Base-by-base conservation (phyloP, 1,139 yeast genomes). In the Protomyces inouyei region DNA sequence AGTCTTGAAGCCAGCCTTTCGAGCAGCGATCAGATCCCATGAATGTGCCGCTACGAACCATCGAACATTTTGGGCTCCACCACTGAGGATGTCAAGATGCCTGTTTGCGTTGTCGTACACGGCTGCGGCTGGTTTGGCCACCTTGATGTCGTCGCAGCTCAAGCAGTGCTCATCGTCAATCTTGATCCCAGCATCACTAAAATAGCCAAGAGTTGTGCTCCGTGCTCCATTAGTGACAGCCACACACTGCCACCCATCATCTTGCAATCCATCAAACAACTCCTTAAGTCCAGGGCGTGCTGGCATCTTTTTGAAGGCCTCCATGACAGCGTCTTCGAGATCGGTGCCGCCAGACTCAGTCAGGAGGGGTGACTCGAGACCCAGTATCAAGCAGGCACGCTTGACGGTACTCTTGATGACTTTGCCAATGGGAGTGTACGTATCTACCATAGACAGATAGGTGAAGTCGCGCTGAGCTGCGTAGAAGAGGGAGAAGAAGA, bases 391-490 rank as follows among this genome's bases (percentile, higher is more conserved):
- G 16, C 53, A 51, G 16, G 65, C 65, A 38, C 65, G 38, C 23
- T 35, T 40, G 37, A 61, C 40, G 4, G 65, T 61, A 18, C 40
- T 21, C 43, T 51, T 51, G 35, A 61, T 35, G 9, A 61, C 59
- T 37, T 51, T 52, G 21, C 61, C 60, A 18, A 61, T 61, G 8
- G 65, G 65, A 6, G 51, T 48, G 45, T 61, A 61, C 23, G 37
- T 14, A 52, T 52, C 65, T 12, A 54, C 65, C 37, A 55, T 55
- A 12, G 65, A 61, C 18, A 46, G 38, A 36, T 61, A 61, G 9
- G 65, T 55, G 35, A 61, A 61, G 57, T 61, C 65, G 18, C 65
- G 60, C 38, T 61, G 65, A 12, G 65, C 65, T 5, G 65, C 65
- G 51, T 56, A 55, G 45, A 61, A 61, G 55, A 60, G 51, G 23